Evolutionary conservation across 192 early-diverging fungal species (phyloP), one percentile per base, ranked within the genome.

Genomic region (Jimgerdemannia flammicorona): DNA sequence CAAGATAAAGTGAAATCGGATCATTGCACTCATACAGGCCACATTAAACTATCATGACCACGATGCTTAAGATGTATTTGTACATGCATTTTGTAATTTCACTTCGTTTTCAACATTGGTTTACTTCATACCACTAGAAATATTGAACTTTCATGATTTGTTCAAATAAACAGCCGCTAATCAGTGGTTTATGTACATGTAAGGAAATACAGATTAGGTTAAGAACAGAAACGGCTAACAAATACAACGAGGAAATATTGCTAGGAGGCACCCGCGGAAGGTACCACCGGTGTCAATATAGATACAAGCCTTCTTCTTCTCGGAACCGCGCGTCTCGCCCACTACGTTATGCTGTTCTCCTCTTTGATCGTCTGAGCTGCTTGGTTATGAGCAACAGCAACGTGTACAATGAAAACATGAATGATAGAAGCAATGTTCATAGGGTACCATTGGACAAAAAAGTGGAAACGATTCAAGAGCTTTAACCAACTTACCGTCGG

Each of bases 1-100:
- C 66, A 82, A 76, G 71, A 73, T 80, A 19, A 73, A 64, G 20
- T 66, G 65, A 66, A 54, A 64, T 43, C 44, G 67, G 72, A 73
- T 64, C 19, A 66, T 66, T 40, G 42, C 44, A 20, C 41, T 39
- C 29, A 72, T 20, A 44, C 71, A 54, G 40, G 64, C 64, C 49
- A 71, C 49, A 29, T 59, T 39, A 20, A 54, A 72, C 44, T 67
- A 40, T 67, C 29, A 29, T 29, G 29, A 29, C 29, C 29, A 29
- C 29, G 29, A 29, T 29, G 29, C 29, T 29, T 29, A 29, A 29
- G 29, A 29, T 29, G 29, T 29, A 29, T 59, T 59, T 14, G 49
- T 59, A 59, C 49, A 59, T 6, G 49, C 14, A 14, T 59, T 6
- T 59, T 59, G 49, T 59, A 59, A 59, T 29, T 29, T 29, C 29